Percentiles rank a stretch among this genome's conserved stretches.
Evolutionary conservation across 2,329 filamentous ascomycete species (phyloP).

Genomic region (Alternaria brassicicola): DNA sequence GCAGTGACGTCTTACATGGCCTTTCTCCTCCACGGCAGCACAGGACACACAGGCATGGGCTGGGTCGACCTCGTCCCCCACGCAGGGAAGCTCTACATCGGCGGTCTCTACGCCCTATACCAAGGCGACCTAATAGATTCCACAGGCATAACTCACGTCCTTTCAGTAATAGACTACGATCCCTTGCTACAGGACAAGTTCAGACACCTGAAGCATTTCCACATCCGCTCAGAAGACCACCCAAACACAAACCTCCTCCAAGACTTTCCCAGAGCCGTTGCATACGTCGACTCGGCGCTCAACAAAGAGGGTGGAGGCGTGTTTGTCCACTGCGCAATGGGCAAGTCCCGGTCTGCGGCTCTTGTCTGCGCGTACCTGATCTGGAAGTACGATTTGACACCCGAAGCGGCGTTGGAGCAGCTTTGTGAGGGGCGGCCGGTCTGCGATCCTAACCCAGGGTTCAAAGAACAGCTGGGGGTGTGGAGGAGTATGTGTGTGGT

Average conservation of each 20-base stretch:
- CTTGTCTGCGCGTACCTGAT: conserved; percentile 44
- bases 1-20: conserved; percentile 24
- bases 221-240: conserved; percentile 42
- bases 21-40: conserved; percentile 42
- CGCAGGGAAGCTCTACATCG: conserved; percentile 48
- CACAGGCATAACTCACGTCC: conserved; percentile 42
- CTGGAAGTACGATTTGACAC: conserved; percentile 31
- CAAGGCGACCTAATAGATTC: conserved; percentile 44
- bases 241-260: conserved; percentile 41
- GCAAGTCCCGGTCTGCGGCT: conserved; percentile 42
- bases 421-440: conserved; percentile 43
- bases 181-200: conserved; percentile 34
- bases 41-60: conserved; percentile 43
- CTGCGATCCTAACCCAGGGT: conserved; percentile 44
- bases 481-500: conserved; percentile 38
- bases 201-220: conserved; percentile 37
- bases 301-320: conserved; percentile 22
- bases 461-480: conserved; percentile 43
- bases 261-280: conserved; percentile 28
- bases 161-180: conserved; percentile 44
- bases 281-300: conserved; percentile 36
- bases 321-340: conserved; percentile 47
- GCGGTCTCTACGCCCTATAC: conserved; percentile 52
- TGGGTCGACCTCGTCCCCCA: conserved; percentile 49
- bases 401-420: conserved; percentile 30